Percentiles rank a stretch among this genome's conserved stretches.
Evolutionary conservation across 164 flowering plant species (phyloP).

Genomic region (Malania oleifera): DNA sequence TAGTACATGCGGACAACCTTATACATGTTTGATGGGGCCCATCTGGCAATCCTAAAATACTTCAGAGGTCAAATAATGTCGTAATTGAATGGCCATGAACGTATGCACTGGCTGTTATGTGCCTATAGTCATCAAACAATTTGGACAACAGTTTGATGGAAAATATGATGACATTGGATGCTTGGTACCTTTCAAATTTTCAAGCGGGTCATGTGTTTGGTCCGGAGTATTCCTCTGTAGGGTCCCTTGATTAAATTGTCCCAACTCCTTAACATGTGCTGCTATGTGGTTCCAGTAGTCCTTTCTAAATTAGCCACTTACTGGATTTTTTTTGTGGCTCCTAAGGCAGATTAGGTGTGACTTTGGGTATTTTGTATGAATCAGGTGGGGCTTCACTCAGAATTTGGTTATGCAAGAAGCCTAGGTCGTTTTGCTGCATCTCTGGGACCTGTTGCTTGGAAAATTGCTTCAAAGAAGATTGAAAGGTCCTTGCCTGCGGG

Average conservation of each 20-base stretch:
- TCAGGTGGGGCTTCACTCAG: conserved; percentile 39
- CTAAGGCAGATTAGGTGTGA: conserved; percentile 7
- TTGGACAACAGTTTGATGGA: background rate
- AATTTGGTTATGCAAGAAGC: conserved; percentile 44
- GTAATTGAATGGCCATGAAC: background rate
- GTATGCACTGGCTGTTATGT: no score
- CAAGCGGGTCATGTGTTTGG: background rate
- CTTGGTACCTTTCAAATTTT: background rate
- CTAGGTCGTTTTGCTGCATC: conserved; percentile 40
- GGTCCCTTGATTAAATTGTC: background rate
- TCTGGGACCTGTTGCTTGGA: conserved; percentile 42
- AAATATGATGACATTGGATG: background rate
- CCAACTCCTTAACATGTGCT: background rate
- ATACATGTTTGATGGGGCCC: background rate
- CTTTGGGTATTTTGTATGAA: conserved; percentile 10
- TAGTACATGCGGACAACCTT: background rate
- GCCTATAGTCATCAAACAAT: background rate
- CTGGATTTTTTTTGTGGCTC: background rate
- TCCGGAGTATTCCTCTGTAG: background rate
- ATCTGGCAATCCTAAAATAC: background rate
- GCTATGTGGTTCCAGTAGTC: conserved; percentile 1
- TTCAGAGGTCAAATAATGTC: background rate
- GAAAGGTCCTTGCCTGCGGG: conserved; percentile 35
- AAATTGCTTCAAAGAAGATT: conserved; percentile 34
- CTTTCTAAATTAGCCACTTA: no score